Percentiles rank a stretch among this genome's conserved stretches.
Conservation (phyloP, 805 yeast genomes). For the Barnettozyma siamensis region DNA sequence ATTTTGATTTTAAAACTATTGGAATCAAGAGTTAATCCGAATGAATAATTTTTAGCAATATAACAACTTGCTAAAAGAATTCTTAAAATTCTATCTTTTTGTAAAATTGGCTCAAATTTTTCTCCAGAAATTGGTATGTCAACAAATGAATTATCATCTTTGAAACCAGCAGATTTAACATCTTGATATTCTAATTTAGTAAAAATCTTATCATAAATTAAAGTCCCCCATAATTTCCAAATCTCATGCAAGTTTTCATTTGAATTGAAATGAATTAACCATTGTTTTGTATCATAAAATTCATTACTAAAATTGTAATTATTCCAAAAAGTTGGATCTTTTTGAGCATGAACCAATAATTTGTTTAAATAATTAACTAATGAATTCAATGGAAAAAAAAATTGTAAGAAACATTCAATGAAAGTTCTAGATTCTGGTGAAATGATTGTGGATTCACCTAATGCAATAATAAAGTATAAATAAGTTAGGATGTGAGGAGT, state of each 20-base stretch:
- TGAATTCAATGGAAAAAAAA: slow-evolving; percentile 64
- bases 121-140: slow-evolving; percentile 66
- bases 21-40: slow-evolving; percentile 46
- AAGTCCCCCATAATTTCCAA: slow-evolving; percentile 81
- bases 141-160: slow-evolving; percentile 41
- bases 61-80: slow-evolving; percentile 45
- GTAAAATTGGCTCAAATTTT: slow-evolving; percentile 34
- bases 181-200: slow-evolving; percentile 48
- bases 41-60: slow-evolving; percentile 45
- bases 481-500: slow-evolving; percentile 73
- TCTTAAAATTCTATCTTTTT: slow-evolving; percentile 46
- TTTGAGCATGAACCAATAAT: slow-evolving; percentile 33
- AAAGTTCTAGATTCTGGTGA: slow-evolving; percentile 42
- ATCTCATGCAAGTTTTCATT: slow-evolving; percentile 67
- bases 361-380: slow-evolving; percentile 60
- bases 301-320: slow-evolving; percentile 13
- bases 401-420: slow-evolving; percentile 45
- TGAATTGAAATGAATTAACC: slow-evolving; percentile 44
- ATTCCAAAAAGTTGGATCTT: slow-evolving; percentile 11
- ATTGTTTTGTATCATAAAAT: slow-evolving; percentile 21
- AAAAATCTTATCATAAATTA: slow-evolving; percentile 65
- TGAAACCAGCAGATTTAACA: slow-evolving; percentile 50
- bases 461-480: slow-evolving; percentile 64
- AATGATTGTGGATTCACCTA: slow-evolving; percentile 48
- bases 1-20: slow-evolving; percentile 22